Evolutionary conservation across 257 asterid genomes (phyloP), one percentile per base, ranked within the genome.

Genomic region (Solanum chiquidenum): DNA sequence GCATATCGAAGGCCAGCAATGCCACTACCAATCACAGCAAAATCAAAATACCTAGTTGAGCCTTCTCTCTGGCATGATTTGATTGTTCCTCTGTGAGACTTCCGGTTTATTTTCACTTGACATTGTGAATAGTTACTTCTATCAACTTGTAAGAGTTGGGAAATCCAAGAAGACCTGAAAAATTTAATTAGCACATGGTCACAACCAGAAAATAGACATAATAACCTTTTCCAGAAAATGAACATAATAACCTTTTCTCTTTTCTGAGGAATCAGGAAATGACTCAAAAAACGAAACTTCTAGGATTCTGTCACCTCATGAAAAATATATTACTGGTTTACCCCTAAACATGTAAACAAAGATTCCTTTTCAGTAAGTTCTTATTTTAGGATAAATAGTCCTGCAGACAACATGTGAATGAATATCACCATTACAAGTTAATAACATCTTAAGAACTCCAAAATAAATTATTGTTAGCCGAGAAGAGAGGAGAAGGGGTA

Each of bases 1-100:
- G 99, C 99, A 91, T 97, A 97, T 27, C 99, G 93, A 88, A 97
- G 99, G 91, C 99, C 99, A 88, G 99, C 99, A 68, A 97, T 95
- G 87, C 99, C 99, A 87, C 99, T 97, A 82, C 99, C 99, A 88
- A 97, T 94, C 55, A 97, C 94, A 84, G 96, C 93, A 88, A 97
- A 97, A 89, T 96, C 99, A 76, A 96, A 93, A 88, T 93, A 95
- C 89, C 94, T 96, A 12, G 92, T 93, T 49, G 92, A 89, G 38
- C 93, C 94, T 88, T 93, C 95, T 90, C 92, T 89, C 89, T 93
- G 90, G 92, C 89, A 90, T 44, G 98, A 92, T 77, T 52, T 86
- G 74, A 92, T 91, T 80, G 87, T 86, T 80, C 83, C 86, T 86
- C 91, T 94, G 90, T 72, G 87, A 62, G 86, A 91, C 89, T 87